Base-by-base conservation (phyloP, 2,329 filamentous ascomycete genomes). In the Botrytis deweyae region DNA sequence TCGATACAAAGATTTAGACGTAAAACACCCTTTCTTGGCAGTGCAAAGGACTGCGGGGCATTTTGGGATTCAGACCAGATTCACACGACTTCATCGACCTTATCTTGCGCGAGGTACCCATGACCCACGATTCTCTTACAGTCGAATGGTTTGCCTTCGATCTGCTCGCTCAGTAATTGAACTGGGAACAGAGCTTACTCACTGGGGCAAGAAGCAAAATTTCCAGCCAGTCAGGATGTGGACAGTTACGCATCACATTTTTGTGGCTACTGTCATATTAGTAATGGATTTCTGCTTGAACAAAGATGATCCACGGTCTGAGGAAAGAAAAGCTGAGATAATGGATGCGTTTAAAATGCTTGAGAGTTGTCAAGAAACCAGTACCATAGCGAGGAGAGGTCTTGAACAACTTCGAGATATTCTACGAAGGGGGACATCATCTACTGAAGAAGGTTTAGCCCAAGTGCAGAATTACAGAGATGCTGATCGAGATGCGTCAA, bases 211-310 rank as follows among this genome's bases (percentile, higher is more conserved):
- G 14, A 76, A 79, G 61, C 75, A 78, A 14, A 78, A 74, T 5
- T 55, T 81, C 40, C 74, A 77, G 0, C 63, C 77, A 42, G 72
- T 76, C 25, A 77, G 80, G 6, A 79, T 81, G 4, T 81, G 80
- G 52, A 76, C 79, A 29, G 61, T 83, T 18, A 77, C 82, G 40
- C 80, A 80, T 58, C 78, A 79, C 62, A 76, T 84, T 0, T 84
- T 83, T 73, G 80, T 84, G 74, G 82, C 82, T 1, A 81, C 80
- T 14, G 80, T 83, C 22, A 81, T 83, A 1, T 78, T 84, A 1
- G 77, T 84, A 10, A 81, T 84, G 77, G 83, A 84, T 55, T 78
- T 82, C 33, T 83, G 82, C 64, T 79, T 81, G 59, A 79, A 81
- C 55, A 79, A 77, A 29, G 76, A 76, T 3, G 77, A 80, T 14